Evolutionary conservation across 2,329 filamentous ascomycete genomes (phyloP), one percentile per base, ranked within the genome.

Genomic region (Phialocephala subalpina): DNA sequence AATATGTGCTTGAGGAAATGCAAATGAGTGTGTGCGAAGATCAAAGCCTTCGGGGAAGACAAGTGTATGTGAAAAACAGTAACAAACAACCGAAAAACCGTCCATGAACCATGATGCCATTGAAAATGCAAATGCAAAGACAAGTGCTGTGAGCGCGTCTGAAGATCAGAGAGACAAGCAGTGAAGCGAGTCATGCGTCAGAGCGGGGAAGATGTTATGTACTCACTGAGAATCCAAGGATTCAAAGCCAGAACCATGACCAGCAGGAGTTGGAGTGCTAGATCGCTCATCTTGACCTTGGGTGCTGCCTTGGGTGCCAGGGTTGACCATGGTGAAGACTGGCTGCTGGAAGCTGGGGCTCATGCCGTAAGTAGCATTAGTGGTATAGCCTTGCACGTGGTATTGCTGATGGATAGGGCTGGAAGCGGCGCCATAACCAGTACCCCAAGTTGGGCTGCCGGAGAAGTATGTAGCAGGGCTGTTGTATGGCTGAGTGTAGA

Each of bases 231-330:
- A 66, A 52, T 67, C 65, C 52, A 63, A 53, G 25, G 64, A 60
- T 40, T 73, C 70, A 35, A 40, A 55, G 60, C 60, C 57, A 27
- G 66, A 14, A 58, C 56, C 62, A 53, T 72, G 66, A 14, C 70
- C 68, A 67, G 58, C 65, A 57, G 71, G 69, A 29, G 70, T 75
- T 40, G 73, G 73, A 35, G 72, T 73, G 22, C 64, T 52, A 7
- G 72, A 72, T 11, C 72, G 72, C 36, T 73, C 72, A 29, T 73
- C 69, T 3, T 70, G 66, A 49, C 20, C 55, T 49, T 5, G 45
- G 55, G 47, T 49, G 35, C n/a, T 60, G 29, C 20, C 55, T 49
- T 5, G 45, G 55, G 47, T 49, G 35, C n/a, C 58, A 25, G 33
- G 49, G 38, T 33, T 47, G 22, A 22, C 29, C 45, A 35, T 56